Conservation (phyloP, 2,329 filamentous ascomycete species). For the Metarhizium anisopliae region DNA sequence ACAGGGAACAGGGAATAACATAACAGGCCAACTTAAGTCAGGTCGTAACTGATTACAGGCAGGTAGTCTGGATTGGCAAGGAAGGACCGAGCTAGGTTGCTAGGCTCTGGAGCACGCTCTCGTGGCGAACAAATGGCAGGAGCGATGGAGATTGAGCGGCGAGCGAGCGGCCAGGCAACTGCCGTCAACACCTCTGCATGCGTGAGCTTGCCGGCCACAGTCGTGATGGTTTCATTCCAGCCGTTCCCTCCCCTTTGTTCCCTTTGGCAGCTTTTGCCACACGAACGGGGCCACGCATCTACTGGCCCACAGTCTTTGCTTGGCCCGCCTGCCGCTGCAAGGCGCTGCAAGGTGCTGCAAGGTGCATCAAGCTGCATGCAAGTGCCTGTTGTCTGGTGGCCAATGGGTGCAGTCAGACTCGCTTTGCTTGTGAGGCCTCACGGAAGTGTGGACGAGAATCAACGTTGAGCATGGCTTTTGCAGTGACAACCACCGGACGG, state of each 20-base stretch:
- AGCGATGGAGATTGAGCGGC: too few species aligned
- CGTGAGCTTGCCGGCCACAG: too few species aligned
- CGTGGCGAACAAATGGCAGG: too few species aligned
- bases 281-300: background rate
- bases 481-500: background rate
- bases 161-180: too few species aligned
- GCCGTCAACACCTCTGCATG: too few species aligned
- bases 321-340: background rate
- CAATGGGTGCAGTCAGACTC: background rate
- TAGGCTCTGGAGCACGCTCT: too few species aligned
- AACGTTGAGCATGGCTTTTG: background rate
- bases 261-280: background rate
- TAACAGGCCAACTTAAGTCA: too few species aligned
- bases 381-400: background rate
- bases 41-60: too few species aligned
- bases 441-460: background rate
- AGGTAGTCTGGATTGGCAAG: too few species aligned
- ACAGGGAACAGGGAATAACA: too few species aligned
- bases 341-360: background rate
- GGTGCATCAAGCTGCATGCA: background rate
- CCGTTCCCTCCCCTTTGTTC: background rate
- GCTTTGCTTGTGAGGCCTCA: background rate
- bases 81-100: too few species aligned
- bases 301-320: background rate
- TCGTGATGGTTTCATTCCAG: too few species aligned